Conservation (phyloP, 164 flowering plant species). For the Platanus orientalis region DNA sequence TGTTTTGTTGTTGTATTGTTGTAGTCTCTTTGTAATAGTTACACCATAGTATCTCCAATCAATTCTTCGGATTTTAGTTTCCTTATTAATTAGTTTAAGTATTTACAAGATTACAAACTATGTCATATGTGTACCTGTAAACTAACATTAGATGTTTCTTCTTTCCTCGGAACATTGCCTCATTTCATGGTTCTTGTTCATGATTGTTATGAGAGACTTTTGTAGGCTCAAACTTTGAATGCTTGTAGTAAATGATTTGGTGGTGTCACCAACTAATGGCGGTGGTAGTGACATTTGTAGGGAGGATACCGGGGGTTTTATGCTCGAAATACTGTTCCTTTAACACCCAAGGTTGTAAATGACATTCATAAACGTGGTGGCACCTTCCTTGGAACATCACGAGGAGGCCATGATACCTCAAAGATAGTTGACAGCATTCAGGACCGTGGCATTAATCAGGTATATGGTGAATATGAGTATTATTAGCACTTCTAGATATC, state of each 20-base stretch:
- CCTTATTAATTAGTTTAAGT: too few relatives aligned
- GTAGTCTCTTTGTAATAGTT: too few relatives aligned
- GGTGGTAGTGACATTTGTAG: constrained; percentile 32
- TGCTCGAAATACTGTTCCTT: constrained; percentile 58
- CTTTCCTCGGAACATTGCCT: neutral
- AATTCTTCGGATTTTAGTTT: too few relatives aligned
- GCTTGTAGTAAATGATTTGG: constrained; percentile 1
- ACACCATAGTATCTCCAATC: too few relatives aligned
- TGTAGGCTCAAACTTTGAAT: neutral
- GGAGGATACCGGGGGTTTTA: constrained; percentile 96
- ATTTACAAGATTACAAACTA: neutral
- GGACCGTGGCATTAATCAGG: constrained; percentile 96
- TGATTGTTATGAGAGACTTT: neutral
- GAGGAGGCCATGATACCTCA: constrained; percentile 83
- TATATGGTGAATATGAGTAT: constrained; percentile 12
- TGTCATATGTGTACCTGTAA: neutral
- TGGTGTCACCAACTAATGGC: constrained; percentile 5
- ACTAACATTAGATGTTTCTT: neutral
- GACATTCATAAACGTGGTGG: constrained; percentile 98
- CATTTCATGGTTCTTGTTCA: neutral
- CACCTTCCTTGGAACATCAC: constrained; percentile 83
- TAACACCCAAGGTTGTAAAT: constrained; percentile 76
- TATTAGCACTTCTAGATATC: neutral
- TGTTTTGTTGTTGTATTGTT: too few relatives aligned
- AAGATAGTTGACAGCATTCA: constrained; percentile 95